Evolutionary conservation across 176 grass and related monocot species (phyloP).

Genomic region (Rhipidocladum racemiflorum): DNA sequence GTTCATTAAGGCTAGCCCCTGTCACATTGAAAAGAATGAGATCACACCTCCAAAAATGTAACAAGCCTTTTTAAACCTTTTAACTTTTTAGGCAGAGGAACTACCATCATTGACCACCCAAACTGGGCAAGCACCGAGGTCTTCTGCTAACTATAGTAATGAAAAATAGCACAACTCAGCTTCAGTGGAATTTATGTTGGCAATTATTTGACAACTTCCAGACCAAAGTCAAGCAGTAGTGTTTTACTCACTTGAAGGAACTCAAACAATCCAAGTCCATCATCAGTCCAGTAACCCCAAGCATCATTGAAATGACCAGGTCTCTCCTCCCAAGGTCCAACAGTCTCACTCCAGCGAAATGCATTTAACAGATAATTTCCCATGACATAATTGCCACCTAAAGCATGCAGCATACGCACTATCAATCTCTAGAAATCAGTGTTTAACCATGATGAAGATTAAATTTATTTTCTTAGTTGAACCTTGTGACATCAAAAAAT

Average conservation of each 20-base stretch:
- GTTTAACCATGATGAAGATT: not conserved
- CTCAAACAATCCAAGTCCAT: slow-evolving; percentile 91
- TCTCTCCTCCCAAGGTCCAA: slow-evolving; percentile 88
- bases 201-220: slow-evolving; percentile 24
- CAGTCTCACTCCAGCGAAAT: slow-evolving; percentile 84
- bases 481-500: slow-evolving; percentile 8
- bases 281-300: slow-evolving; percentile 92
- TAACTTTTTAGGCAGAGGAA: slow-evolving; percentile 17
- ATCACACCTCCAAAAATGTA: not conserved
- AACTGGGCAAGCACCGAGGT: slow-evolving; percentile 70
- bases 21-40: slow-evolving; percentile 36
- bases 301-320: slow-evolving; percentile 85
- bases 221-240: slow-evolving; percentile 9
- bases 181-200: not conserved
- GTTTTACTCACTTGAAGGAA: slow-evolving; percentile 77
- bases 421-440: not conserved
- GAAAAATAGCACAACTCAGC: slow-evolving; percentile 35
- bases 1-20: slow-evolving; percentile 74
- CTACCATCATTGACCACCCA: slow-evolving; percentile 93
- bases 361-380: slow-evolving; percentile 75
- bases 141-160: slow-evolving; percentile 76
- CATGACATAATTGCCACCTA: slow-evolving; percentile 88
- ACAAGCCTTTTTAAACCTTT: not conserved
- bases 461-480: slow-evolving; percentile 13
- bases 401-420: slow-evolving; percentile 17